Evolutionary conservation across 495 filamentous ascomycete species (phyloP).

Genomic region (Daldinia decipiens): DNA sequence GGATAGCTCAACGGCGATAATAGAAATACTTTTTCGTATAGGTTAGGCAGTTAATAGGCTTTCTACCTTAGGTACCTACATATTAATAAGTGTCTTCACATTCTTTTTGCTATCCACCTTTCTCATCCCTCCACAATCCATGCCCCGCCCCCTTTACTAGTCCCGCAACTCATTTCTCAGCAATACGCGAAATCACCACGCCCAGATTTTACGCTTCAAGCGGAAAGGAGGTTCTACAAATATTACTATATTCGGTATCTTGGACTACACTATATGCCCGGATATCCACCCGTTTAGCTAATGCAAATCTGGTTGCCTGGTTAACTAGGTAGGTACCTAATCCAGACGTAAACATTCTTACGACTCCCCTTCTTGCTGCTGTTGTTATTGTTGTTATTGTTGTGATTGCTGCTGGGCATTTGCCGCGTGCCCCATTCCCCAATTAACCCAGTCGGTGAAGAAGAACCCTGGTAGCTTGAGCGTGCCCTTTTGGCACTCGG

Average conservation of each 20-base stretch:
- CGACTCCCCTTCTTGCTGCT: not conserved
- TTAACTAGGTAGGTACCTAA: not conserved
- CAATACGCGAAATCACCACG: slow-evolving; percentile 2
- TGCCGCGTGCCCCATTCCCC: slow-evolving; percentile 63
- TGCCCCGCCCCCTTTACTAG: slow-evolving; percentile 1
- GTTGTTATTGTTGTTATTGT: not conserved
- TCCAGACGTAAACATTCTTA: not conserved
- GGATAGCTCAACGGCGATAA: not conserved
- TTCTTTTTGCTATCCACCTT: not conserved
- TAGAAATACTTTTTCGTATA: not conserved
- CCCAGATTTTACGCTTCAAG: not conserved
- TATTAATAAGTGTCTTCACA: no score
- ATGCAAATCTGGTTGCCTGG: not conserved
- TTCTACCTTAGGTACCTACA: not conserved
- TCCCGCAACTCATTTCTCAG: slow-evolving; percentile 7
- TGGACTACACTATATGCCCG: not conserved
- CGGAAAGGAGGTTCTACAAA: not conserved
- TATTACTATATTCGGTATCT: not conserved
- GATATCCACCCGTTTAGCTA: not conserved
- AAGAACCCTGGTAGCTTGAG: slow-evolving; percentile 61
- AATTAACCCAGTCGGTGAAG: slow-evolving; percentile 66
- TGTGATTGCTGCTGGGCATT: slow-evolving; percentile 23
- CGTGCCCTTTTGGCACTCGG: slow-evolving; percentile 56
- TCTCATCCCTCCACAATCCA: not conserved
- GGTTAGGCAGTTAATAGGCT: not conserved